phyloP scores from a whole-genome alignment of 1,284 basidiomycete genomes.

The Trichosporon sp. region DNA sequence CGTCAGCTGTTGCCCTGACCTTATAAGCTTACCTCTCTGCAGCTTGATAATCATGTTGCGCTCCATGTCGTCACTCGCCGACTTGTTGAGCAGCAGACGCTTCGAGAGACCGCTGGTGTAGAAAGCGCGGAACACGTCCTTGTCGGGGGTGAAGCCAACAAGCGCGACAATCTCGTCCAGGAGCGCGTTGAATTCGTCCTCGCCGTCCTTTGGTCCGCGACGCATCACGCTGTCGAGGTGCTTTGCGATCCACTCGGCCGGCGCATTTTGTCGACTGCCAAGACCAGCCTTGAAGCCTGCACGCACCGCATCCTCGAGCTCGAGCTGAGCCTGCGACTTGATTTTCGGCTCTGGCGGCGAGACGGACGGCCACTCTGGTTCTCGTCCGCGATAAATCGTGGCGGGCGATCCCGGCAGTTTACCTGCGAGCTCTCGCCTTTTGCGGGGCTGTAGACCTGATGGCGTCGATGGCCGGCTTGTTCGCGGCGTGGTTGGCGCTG shows the following conservation, averaged over 20 bases:
- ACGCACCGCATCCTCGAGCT: slow-evolving; percentile 57
- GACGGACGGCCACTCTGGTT: neutral
- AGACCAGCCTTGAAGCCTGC: slow-evolving; percentile 82
- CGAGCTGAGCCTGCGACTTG: slow-evolving; percentile 33
- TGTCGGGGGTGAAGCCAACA: slow-evolving; percentile 82
- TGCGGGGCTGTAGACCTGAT: neutral
- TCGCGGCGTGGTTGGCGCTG: neutral
- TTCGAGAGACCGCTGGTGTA: slow-evolving; percentile 89
- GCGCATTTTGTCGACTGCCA: slow-evolving; percentile 77
- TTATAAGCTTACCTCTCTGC: slow-evolving; percentile 68
- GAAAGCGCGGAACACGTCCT: slow-evolving; percentile 92
- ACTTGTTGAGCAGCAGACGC: slow-evolving; percentile 79
- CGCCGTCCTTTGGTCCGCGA: slow-evolving; percentile 60
- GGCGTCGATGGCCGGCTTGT: slow-evolving; percentile 1
- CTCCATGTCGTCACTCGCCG: slow-evolving; percentile 90
- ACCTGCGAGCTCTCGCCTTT: too few species aligned
- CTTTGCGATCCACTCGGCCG: slow-evolving; percentile 93
- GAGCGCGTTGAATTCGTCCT: slow-evolving; percentile 68
- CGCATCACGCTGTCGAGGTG: slow-evolving; percentile 84
- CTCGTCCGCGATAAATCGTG: neutral
- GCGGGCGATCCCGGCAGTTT: too few species aligned
- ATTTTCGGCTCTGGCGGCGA: neutral
- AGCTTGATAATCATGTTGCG: slow-evolving; percentile 83
- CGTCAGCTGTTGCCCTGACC: neutral
- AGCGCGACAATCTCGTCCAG: slow-evolving; percentile 78